Evolutionary conservation across 1,284 basidiomycete genomes (phyloP).

Genomic region (Rhodotorula glutinis): DNA sequence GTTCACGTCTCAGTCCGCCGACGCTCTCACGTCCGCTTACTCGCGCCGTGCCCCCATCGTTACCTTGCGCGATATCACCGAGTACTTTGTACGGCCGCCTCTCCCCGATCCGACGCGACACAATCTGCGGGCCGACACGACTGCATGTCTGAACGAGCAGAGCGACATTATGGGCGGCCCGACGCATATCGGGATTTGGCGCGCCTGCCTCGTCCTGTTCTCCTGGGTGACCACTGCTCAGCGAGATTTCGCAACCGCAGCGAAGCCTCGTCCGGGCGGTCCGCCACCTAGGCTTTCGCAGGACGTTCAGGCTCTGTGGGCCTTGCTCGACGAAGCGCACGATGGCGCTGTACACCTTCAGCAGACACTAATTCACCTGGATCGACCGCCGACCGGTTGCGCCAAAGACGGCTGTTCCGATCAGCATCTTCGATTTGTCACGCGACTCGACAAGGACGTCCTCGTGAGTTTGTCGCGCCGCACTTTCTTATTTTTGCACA

Average conservation of each 20-base stretch:
- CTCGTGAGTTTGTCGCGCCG: slow-evolving; percentile 6
- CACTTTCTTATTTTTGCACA: neutral
- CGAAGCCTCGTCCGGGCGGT: neutral
- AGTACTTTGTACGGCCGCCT: slow-evolving; percentile 4
- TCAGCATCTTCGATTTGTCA: slow-evolving; percentile 31
- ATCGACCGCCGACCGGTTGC: slow-evolving; percentile 18
- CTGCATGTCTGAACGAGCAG: neutral
- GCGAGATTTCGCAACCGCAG: neutral
- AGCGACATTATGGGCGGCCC: neutral
- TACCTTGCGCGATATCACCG: slow-evolving; percentile 7
- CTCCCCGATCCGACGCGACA: neutral
- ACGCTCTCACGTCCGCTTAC: slow-evolving; percentile 24
- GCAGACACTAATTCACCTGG: slow-evolving; percentile 23
- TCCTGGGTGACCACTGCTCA: slow-evolving; percentile 11
- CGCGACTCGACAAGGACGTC: slow-evolving; percentile 26
- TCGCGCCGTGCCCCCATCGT: slow-evolving; percentile 19
- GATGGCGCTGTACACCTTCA: slow-evolving; percentile 10
- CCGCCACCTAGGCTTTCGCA: neutral
- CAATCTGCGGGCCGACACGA: neutral
- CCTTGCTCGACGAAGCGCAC: slow-evolving; percentile 26
- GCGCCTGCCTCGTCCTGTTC: slow-evolving; percentile 1
- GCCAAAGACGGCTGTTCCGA: slow-evolving; percentile 22
- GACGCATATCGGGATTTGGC: slow-evolving; percentile 9
- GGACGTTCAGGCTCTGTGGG: slow-evolving; percentile 15
- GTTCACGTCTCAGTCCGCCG: too few relatives aligned